Evolutionary conservation across 1,284 basidiomycete species (phyloP).

Genomic region (Thecaphora thlaspeos): DNA sequence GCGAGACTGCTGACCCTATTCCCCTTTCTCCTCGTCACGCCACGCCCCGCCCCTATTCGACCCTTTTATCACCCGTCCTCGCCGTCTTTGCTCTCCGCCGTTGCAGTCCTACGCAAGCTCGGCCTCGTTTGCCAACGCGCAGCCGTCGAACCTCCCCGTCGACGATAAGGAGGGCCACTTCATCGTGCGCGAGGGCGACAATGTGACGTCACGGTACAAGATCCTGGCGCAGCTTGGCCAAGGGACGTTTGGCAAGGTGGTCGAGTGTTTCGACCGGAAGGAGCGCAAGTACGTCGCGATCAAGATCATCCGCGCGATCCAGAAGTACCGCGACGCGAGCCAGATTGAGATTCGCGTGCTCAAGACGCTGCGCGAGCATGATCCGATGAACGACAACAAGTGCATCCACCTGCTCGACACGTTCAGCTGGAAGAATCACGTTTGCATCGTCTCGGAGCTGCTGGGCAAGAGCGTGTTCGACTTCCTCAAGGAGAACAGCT

Average conservation of each 20-base stretch:
- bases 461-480: conserved; percentile 98
- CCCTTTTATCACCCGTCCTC: not conserved
- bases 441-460: conserved; percentile 94
- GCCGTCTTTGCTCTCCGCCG: not conserved
- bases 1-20: not conserved
- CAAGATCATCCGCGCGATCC: conserved; percentile 77
- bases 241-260: conserved; percentile 98
- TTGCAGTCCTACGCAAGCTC: conserved; percentile 29
- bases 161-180: conserved; percentile 60
- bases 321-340: conserved; percentile 83
- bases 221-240: conserved; percentile 88
- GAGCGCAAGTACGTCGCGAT: conserved; percentile 76
- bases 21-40: not conserved
- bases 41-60: no score
- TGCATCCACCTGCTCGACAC: conserved; percentile 93
- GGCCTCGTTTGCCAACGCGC: conserved; percentile 28
- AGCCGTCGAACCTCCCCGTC: conserved; percentile 27
- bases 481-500: conserved; percentile 96
- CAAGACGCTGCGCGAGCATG: conserved; percentile 83
- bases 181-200: conserved; percentile 56
- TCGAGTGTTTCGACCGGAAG: conserved; percentile 82
- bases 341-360: conserved; percentile 97
- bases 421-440: conserved; percentile 97
- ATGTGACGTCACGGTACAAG: conserved; percentile 59
- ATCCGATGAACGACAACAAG: conserved; percentile 87